Conservation (phyloP, 495 filamentous ascomycete genomes). For the Thermothielavioides terrestris region DNA sequence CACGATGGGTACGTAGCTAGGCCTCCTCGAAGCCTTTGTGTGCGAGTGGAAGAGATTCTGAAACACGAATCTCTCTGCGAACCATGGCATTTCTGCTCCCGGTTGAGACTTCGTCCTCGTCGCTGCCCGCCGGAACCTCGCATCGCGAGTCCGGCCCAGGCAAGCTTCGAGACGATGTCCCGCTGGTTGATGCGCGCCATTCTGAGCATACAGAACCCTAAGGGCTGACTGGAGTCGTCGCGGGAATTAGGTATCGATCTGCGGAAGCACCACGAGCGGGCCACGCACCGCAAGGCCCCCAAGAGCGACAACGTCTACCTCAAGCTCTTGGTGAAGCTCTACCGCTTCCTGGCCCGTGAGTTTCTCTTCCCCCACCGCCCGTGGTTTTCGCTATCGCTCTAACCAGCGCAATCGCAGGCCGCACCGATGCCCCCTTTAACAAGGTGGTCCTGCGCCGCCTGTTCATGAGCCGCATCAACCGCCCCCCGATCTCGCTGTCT, state of each 20-base stretch:
- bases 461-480: conserved; percentile 95
- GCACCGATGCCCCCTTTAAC: conserved; percentile 96
- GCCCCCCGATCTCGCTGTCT: conserved; percentile 87
- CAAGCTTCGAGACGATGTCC: conserved; percentile 13
- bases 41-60: conserved; percentile 37
- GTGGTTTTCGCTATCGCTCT: neutral
- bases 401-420: conserved; percentile 48
- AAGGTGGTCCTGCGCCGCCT: conserved; percentile 92
- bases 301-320: conserved; percentile 98
- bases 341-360: conserved; percentile 96
- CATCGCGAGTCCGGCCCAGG: neutral
- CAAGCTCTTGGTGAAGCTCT: conserved; percentile 96
- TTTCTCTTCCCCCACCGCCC: conserved; percentile 15
- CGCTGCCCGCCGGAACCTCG: neutral
- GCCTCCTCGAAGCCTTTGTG: conserved; percentile 28
- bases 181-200: conserved; percentile 21
- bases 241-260: conserved; percentile 56
- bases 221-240: conserved; percentile 45
- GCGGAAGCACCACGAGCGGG: conserved; percentile 75
- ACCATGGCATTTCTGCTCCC: conserved; percentile 29
- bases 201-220: conserved; percentile 41
- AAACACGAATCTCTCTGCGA: conserved; percentile 29
- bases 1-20: conserved; percentile 44
- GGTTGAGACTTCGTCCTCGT: conserved; percentile 6
- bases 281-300: conserved; percentile 84